phyloP scores from a whole-genome alignment of 2,329 filamentous ascomycete species.

The Colletotrichum sp. region DNA sequence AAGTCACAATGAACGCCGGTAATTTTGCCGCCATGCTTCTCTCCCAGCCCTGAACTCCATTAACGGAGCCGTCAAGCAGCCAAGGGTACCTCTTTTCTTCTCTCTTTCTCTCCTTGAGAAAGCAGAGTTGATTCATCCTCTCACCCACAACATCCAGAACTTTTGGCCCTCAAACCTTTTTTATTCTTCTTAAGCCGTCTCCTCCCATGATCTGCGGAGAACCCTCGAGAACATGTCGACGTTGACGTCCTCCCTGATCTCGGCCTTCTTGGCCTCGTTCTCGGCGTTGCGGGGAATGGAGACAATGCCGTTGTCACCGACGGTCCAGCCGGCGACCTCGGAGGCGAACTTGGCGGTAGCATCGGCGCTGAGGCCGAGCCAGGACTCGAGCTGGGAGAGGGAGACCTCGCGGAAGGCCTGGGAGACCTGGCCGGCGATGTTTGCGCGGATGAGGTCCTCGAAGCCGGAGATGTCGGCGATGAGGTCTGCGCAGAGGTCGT shows the following conservation, averaged over 20 bases:
- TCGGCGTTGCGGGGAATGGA: constrained; percentile 91
- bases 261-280: constrained; percentile 94
- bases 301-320: constrained; percentile 71
- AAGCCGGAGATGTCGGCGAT: constrained; percentile 94
- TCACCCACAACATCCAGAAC: background rate
- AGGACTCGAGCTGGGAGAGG: constrained; percentile 71
- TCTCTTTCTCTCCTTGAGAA: background rate
- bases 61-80: constrained; percentile 17
- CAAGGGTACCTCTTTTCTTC: background rate
- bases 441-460: constrained; percentile 89
- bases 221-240: constrained; percentile 85
- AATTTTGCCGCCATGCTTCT: constrained; percentile 26
- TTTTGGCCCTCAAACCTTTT: background rate
- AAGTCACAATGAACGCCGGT: constrained; percentile 25
- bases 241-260: constrained; percentile 94
- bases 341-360: constrained; percentile 78
- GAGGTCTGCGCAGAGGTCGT: constrained; percentile 95
- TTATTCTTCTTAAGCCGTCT: constrained; percentile 60
- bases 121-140: background rate
- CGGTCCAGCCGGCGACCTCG: constrained; percentile 86
- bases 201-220: constrained; percentile 85
- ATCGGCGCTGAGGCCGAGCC: constrained; percentile 75
- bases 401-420: constrained; percentile 79
- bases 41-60: constrained; percentile 20
- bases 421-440: constrained; percentile 87